Evolutionary conservation across 169 alveolate genomes (phyloP).

Genomic region (Plasmodium gallinaceum): DNA sequence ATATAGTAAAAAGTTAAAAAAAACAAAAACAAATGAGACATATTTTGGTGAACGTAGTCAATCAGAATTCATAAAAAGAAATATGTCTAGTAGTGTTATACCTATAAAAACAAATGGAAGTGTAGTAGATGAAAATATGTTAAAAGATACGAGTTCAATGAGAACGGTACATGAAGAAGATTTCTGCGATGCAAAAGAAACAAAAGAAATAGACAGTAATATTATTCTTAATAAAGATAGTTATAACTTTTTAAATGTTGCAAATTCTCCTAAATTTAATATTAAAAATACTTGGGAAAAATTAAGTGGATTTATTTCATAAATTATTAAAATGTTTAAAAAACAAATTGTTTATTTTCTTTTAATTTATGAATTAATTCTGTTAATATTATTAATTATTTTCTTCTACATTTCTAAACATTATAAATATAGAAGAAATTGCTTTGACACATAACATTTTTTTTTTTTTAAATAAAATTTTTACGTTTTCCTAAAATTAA

Average conservation of each 20-base stretch:
- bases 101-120: conserved; percentile 5
- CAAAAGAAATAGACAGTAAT: conserved; percentile 3
- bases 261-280: conserved; percentile 56
- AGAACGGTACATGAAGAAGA: conserved; percentile 1
- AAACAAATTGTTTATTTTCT: too few species aligned
- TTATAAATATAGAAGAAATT: too few species aligned
- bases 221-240: background rate
- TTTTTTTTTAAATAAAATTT: too few species aligned
- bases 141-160: background rate
- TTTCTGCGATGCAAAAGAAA: background rate
- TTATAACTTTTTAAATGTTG: conserved; percentile 11
- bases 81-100: background rate
- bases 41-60: conserved; percentile 54
- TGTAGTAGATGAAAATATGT: conserved; percentile 6
- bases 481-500: too few species aligned
- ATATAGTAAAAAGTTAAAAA: conserved; percentile 43
- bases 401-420: too few species aligned
- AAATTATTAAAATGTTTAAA: background rate
- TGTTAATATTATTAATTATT: too few species aligned
- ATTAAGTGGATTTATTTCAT: conserved; percentile 65
- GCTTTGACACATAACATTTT: too few species aligned
- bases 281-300: conserved; percentile 75
- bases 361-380: too few species aligned
- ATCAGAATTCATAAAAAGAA: conserved; percentile 51
- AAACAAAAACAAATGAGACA: conserved; percentile 27